These are phyloP conservation scores for Epichloe sp. DNA, from an alignment of 2,329 filamentous ascomycete species.

Conservation along the genomic window DNA sequence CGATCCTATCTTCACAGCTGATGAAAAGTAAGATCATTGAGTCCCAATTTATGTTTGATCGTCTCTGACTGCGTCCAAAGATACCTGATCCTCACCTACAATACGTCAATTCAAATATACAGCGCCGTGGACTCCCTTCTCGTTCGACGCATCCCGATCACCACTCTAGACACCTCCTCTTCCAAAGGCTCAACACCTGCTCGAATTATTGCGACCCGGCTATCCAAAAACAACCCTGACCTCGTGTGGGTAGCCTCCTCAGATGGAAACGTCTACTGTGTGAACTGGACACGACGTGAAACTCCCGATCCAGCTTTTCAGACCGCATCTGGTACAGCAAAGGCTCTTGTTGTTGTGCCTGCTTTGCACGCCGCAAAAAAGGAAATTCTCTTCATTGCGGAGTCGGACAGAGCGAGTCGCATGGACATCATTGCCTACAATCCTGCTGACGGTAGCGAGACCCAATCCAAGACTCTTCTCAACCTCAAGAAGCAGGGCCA, in stretches of 20 bases:
- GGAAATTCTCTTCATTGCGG: slow-evolving; percentile 36
- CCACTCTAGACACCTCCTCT: slow-evolving; percentile 14
- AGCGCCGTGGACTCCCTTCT: slow-evolving; percentile 70
- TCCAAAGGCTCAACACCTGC: slow-evolving; percentile 13
- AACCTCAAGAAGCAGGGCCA: slow-evolving; percentile 21
- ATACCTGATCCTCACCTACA: slow-evolving; percentile 62
- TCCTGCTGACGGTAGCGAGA: slow-evolving; percentile 15
- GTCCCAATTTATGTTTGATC: not conserved
- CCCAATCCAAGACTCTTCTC: slow-evolving; percentile 23
- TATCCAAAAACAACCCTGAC: slow-evolving; percentile 26
- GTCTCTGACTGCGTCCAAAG: slow-evolving; percentile 25
- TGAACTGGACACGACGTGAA: slow-evolving; percentile 42
- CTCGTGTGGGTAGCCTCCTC: slow-evolving; percentile 48
- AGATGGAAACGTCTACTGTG: slow-evolving; percentile 41
- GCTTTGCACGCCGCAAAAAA: slow-evolving; percentile 18
- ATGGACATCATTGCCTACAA: slow-evolving; percentile 34
- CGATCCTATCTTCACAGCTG: slow-evolving; percentile 46
- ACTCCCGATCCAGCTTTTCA: slow-evolving; percentile 29
- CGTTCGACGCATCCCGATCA: slow-evolving; percentile 53
- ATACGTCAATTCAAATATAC: slow-evolving; percentile 67
- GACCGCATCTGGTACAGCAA: slow-evolving; percentile 28
- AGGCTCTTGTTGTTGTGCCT: slow-evolving; percentile 30
- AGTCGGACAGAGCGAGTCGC: slow-evolving; percentile 24
- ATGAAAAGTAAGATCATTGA: slow-evolving; percentile 42
- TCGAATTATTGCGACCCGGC: slow-evolving; percentile 28